Conservation (phyloP, 2,329 filamentous ascomycete species). For the Aspergillus clavatus region DNA sequence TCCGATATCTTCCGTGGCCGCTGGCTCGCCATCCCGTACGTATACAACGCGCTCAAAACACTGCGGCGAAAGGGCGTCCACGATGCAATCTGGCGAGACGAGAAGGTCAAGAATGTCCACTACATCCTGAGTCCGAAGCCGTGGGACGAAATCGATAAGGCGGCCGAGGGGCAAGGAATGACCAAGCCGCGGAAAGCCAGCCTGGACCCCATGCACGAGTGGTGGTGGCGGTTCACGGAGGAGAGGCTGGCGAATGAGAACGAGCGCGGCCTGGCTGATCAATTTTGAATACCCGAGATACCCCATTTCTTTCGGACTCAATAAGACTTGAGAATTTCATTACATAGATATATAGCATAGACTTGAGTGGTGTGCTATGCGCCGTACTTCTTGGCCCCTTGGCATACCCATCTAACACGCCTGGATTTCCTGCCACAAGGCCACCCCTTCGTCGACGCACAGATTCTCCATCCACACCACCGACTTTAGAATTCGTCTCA, state of each 20-base stretch:
- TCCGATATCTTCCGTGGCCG: slow-evolving; percentile 51
- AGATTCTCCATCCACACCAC: too few species aligned
- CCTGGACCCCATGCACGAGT: slow-evolving; percentile 48
- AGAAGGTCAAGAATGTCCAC: slow-evolving; percentile 58
- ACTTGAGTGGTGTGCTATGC: too few species aligned
- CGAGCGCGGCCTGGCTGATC: slow-evolving; percentile 4
- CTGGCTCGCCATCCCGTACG: slow-evolving; percentile 56
- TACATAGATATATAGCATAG: background rate
- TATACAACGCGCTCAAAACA: slow-evolving; percentile 59
- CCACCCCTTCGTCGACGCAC: too few species aligned
- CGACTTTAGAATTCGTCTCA: too few species aligned
- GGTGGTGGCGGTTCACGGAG: slow-evolving; percentile 54
- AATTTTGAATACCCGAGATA: background rate
- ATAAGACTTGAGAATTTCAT: too few species aligned
- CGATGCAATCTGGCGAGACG: slow-evolving; percentile 56
- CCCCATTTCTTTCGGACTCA: background rate
- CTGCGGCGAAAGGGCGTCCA: slow-evolving; percentile 52
- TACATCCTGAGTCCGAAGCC: slow-evolving; percentile 60
- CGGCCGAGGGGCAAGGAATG: slow-evolving; percentile 1
- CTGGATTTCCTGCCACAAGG: too few species aligned
- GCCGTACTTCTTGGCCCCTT: too few species aligned
- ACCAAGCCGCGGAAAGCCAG: slow-evolving; percentile 18
- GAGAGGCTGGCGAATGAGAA: slow-evolving; percentile 48
- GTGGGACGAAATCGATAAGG: slow-evolving; percentile 49
- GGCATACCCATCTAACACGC: too few species aligned